phyloP scores from a whole-genome alignment of 768 basidiomycete genomes.

The Boletus rufocinnamomeus region DNA sequence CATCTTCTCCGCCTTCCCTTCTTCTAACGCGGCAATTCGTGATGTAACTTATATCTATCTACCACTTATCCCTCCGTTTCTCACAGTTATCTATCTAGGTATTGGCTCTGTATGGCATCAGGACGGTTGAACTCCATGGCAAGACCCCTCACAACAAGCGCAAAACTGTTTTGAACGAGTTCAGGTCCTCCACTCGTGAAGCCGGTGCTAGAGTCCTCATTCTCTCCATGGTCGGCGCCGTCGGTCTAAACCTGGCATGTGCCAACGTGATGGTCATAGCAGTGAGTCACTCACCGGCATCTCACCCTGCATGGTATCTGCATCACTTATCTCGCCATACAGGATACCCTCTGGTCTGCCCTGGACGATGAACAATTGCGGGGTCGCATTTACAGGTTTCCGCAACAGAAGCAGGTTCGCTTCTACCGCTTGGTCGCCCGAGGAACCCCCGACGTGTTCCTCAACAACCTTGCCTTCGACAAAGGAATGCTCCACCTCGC shows the following conservation, averaged over 20 bases:
- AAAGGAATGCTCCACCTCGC: too few relatives aligned
- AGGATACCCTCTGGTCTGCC: too few relatives aligned
- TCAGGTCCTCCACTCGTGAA: background rate
- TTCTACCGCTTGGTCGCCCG: too few relatives aligned
- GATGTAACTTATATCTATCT: background rate
- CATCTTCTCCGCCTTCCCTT: background rate
- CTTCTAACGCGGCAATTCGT: background rate
- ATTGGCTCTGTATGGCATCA: background rate
- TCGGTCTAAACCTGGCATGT: slow-evolving; percentile 11
- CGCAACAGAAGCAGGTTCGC: too few relatives aligned
- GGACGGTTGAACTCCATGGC: slow-evolving; percentile 1
- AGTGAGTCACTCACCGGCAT: too few relatives aligned
- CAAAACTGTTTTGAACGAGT: background rate
- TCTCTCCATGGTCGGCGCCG: slow-evolving; percentile 16
- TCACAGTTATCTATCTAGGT: background rate
- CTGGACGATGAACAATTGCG: too few relatives aligned
- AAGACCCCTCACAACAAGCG: background rate
- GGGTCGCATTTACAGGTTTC: too few relatives aligned
- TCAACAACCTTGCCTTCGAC: too few relatives aligned
- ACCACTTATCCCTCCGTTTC: background rate
- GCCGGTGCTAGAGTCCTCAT: slow-evolving; percentile 10
- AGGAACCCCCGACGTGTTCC: too few relatives aligned
- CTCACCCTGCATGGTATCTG: too few relatives aligned
- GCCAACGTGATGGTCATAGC: slow-evolving; percentile 14
- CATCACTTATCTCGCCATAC: too few relatives aligned